These are phyloP conservation scores for Xylaria sp. DNA, from an alignment of 2,329 filamentous ascomycete species.

Conservation along the genomic window DNA sequence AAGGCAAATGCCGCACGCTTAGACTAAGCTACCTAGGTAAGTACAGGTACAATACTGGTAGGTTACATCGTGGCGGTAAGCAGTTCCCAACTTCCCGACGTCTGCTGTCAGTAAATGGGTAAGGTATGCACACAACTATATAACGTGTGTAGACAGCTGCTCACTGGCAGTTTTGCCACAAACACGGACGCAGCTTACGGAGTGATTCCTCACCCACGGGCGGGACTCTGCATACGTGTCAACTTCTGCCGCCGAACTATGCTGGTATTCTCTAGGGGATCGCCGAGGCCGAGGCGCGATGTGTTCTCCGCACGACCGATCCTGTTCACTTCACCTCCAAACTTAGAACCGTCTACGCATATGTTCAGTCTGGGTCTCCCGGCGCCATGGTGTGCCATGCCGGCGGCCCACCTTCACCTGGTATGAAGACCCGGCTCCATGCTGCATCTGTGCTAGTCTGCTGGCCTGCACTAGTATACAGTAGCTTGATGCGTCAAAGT, in stretches of 20 bases:
- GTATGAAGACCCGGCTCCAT: slow-evolving; percentile 5
- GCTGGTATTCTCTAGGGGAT: slow-evolving; percentile 1
- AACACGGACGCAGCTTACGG: slow-evolving; percentile 20
- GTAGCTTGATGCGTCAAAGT: slow-evolving; percentile 7
- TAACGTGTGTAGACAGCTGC: not conserved
- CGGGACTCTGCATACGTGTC: not conserved
- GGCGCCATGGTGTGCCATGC: not conserved
- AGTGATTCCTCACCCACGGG: not conserved
- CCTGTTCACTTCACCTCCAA: not conserved
- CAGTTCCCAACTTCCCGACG: not conserved
- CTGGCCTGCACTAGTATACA: slow-evolving; percentile 1
- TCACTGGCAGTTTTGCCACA: slow-evolving; percentile 17
- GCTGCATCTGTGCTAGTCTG: not conserved
- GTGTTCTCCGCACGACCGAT: not conserved
- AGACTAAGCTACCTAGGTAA: not conserved
- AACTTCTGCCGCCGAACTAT: slow-evolving; percentile 8
- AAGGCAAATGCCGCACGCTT: not conserved
- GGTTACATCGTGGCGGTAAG: slow-evolving; percentile 19
- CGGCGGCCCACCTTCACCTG: slow-evolving; percentile 5
- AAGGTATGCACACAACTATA: not conserved
- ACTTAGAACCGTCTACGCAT: not conserved
- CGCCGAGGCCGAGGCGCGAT: slow-evolving; percentile 5
- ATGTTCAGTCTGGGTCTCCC: not conserved
- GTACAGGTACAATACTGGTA: no score
- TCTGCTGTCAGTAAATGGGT: not conserved